Evolutionary conservation across 257 asterid species (phyloP), one percentile per base, ranked within the genome.

Genomic region (Verbascum thapsus): DNA sequence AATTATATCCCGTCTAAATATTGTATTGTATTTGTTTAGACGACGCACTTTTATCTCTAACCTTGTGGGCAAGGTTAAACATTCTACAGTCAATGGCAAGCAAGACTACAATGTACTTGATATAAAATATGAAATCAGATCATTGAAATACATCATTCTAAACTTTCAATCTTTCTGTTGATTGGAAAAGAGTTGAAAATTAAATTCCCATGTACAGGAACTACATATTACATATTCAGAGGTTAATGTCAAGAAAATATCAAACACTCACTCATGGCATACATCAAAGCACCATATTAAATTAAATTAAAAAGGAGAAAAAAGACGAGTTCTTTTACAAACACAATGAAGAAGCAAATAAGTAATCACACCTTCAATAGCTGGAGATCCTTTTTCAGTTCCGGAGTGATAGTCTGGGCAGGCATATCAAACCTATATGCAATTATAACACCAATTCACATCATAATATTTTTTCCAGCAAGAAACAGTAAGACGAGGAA

Each of bases 341-440:
- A 66, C 10, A 61, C 59, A 10, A 19, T 6, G 19, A 58, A 16
- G 9, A 43, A 53, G 5, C 37, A 54, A 34, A 44, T 15, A 58
- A 38, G 11, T 23, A 63, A 38, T 34, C 57, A 23, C 44, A 92
- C 95, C 95, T 89, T 92, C 72, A 92, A 69, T 26, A 89, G 60
- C 78, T 89, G 86, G 53, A 92, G 96, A 76, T 92, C 97, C 19
- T 71, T 83, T 66, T 92, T 83, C 68, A 89, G 84, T 81, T 87
- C 95, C 22, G 97, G 96, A 3, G 97, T 92, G 10, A 92, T 67
- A 32, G 87, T 84, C 44, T 82, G 95, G 18, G 98, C 98, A 63
- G 91, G 91, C 96, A 88, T 91, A 70, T 91, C 96, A 73, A 91
- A 91, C 98, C 98, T 91, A 67, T 53, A n/a, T 17, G 47, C 42